Evolutionary conservation across 176 grass and related monocot genomes (phyloP).

Genomic region (Poa annua): DNA sequence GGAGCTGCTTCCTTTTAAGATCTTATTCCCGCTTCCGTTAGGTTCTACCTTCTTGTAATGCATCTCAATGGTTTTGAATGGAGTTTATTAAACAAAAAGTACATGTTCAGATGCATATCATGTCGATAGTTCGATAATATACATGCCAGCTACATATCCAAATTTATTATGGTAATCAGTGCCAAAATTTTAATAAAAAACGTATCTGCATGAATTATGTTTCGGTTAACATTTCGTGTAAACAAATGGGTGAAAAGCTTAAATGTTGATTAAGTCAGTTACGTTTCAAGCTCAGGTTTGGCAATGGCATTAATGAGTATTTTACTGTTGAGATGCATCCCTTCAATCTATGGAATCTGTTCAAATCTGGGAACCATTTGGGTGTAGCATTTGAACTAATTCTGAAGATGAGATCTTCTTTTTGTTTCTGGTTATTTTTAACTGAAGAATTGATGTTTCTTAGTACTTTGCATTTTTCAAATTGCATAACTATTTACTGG

Average conservation of each 20-base stretch:
- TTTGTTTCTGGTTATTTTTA: not conserved
- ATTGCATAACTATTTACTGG: not conserved
- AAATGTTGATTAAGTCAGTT: not conserved
- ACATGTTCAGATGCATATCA: not conserved
- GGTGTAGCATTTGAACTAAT: not conserved
- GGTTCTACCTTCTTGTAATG: not conserved
- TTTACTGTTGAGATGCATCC: not conserved
- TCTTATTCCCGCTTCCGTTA: not conserved
- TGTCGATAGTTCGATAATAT: not conserved
- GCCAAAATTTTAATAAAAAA: not conserved
- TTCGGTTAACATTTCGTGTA: not conserved
- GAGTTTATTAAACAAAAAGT: not conserved
- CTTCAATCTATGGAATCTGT: not conserved
- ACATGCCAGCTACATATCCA: not conserved
- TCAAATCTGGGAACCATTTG: not conserved
- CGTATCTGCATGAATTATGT: not conserved
- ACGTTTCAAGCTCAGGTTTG: not conserved
- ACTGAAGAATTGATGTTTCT: not conserved
- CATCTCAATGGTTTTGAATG: not conserved
- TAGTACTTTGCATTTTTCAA: not conserved
- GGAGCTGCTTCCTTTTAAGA: not conserved
- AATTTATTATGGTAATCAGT: not conserved
- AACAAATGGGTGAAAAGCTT: not conserved
- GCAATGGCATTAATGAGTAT: not conserved
- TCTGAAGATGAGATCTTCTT: not conserved